These are phyloP conservation scores for Stachybotrys elegans DNA, from an alignment of 2,329 filamentous ascomycete genomes.

Conservation along the genomic window DNA sequence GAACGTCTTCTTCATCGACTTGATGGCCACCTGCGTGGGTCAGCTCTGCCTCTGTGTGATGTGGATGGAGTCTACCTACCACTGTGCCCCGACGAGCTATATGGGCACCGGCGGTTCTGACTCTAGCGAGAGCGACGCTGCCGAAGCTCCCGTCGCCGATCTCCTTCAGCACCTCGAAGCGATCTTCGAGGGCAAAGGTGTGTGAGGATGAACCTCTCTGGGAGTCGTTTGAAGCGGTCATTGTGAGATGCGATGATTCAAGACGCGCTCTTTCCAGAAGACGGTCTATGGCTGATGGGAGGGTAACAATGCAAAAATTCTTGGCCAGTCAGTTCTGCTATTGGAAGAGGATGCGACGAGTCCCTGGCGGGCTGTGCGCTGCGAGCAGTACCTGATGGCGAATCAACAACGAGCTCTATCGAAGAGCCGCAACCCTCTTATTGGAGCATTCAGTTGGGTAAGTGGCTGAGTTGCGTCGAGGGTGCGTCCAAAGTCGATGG, in stretches of 20 bases:
- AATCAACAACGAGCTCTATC: slow-evolving; percentile 27
- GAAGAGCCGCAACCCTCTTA: slow-evolving; percentile 27
- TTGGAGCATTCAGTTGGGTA: slow-evolving; percentile 28
- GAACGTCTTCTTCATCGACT: slow-evolving; percentile 99
- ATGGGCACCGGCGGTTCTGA: slow-evolving; percentile 82
- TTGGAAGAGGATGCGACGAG: too few relatives aligned
- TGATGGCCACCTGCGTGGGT: slow-evolving; percentile 78
- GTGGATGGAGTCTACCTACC: slow-evolving; percentile 62
- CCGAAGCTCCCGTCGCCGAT: slow-evolving; percentile 99
- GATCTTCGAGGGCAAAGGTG: slow-evolving; percentile 73
- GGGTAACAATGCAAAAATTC: slow-evolving; percentile 18
- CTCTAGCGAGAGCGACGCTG: slow-evolving; percentile 86
- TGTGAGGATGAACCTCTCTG: slow-evolving; percentile 62
- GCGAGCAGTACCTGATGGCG: too few relatives aligned
- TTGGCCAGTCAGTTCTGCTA: too few relatives aligned
- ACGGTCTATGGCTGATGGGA: slow-evolving; percentile 12
- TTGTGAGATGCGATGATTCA: slow-evolving; percentile 35
- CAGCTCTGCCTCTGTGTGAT: slow-evolving; percentile 9
- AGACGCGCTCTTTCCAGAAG: slow-evolving; percentile 13
- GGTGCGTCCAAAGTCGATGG: slow-evolving; percentile 8
- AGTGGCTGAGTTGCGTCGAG: slow-evolving; percentile 8
- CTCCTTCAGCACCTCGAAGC: slow-evolving; percentile 95
- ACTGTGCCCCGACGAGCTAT: slow-evolving; percentile 87
- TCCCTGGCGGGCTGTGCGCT: too few relatives aligned
- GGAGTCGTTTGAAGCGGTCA: slow-evolving; percentile 74